Evolutionary conservation across 306 rosid species (phyloP), one percentile per base, ranked within the genome.

Genomic region (Ceratonia siliqua): DNA sequence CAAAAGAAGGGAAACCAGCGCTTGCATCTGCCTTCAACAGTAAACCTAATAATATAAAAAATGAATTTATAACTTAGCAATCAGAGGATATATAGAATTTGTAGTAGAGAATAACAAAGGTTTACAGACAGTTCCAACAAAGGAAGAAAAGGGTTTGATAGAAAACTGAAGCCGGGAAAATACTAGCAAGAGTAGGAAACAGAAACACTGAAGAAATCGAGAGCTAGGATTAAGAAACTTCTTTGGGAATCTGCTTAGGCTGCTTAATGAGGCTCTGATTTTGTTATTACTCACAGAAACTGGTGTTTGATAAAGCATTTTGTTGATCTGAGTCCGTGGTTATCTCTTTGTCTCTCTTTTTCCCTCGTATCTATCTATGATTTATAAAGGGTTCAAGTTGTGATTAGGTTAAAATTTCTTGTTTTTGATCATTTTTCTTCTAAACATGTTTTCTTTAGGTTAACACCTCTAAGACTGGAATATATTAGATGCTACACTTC

Each of bases 11-110:
- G 21, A n/a, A 32, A 38, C 42, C 24, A 39, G 38, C 5, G 20
- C 3, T 54, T 35, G 63, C n/a, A n/a, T n/a, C n/a, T n/a, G n/a
- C n/a, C n/a, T 41, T 41, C 55, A 78, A 71, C 78, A 61, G 68
- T 71, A 78, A 78, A 78, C 82, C 78, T 78, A 38, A 27, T 2
- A 41, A 5, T 62, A 15, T 41, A 43, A 68, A 33, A 41, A 41
- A 36, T 54, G 21, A 5, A 54, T 53, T 5, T 8, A 22, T 6
- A 14, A 8, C 7, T 13, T 36, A 50, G 21, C 42, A 75, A 24
- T 18, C 27, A 7, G 56, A 45, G 39, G 49, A 0, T 22, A 30
- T 8, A 57, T 7, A 57, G 21, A 10, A n/a, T 3, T 48, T 1
- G 7, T 2, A 48, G 5, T 0, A 24, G 35, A 17, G 0, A 22